Evolutionary conservation across 768 basidiomycete genomes (phyloP).

Genomic region (Zangia roseola): DNA sequence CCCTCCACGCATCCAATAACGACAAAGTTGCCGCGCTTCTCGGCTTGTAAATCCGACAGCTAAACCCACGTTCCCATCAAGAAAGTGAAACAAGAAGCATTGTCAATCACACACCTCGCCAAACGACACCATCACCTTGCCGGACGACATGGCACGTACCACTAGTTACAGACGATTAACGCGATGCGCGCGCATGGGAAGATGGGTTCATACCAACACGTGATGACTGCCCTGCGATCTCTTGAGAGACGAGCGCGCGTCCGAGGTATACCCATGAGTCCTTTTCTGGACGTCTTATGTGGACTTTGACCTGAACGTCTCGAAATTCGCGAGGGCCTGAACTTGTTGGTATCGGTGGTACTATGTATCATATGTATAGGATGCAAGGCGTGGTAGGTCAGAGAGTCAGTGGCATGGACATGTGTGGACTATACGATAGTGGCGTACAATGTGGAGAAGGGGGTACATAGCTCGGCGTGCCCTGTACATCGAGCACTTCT

Average conservation of each 20-base stretch:
- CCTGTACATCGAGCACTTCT: slow-evolving; percentile 18
- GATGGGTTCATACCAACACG: slow-evolving; percentile 63
- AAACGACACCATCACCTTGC: slow-evolving; percentile 69
- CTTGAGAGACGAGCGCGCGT: slow-evolving; percentile 73
- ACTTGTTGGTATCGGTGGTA: slow-evolving; percentile 19
- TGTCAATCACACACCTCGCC: slow-evolving; percentile 52
- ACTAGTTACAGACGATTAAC: slow-evolving; percentile 15
- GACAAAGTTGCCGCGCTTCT: slow-evolving; percentile 86
- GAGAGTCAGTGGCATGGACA: slow-evolving; percentile 10
- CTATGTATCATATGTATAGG: slow-evolving; percentile 12
- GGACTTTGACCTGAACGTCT: slow-evolving; percentile 82
- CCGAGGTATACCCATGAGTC: slow-evolving; percentile 84
- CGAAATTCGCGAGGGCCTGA: slow-evolving; percentile 55
- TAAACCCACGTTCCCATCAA: slow-evolving; percentile 24
- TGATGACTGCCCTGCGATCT: slow-evolving; percentile 71
- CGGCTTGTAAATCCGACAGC: slow-evolving; percentile 75
- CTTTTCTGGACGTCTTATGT: slow-evolving; percentile 73
- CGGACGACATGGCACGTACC: slow-evolving; percentile 52
- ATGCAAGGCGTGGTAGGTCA: not conserved
- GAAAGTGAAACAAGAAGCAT: not conserved
- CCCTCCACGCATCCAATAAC: slow-evolving; percentile 80
- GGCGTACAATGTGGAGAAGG: slow-evolving; percentile 23
- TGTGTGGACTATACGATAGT: not conserved
- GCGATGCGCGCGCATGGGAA: not conserved
- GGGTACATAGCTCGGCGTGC: slow-evolving; percentile 11